Evolutionary conservation across 1,284 basidiomycete genomes (phyloP).

Genomic region (Entoloma clypeatum): DNA sequence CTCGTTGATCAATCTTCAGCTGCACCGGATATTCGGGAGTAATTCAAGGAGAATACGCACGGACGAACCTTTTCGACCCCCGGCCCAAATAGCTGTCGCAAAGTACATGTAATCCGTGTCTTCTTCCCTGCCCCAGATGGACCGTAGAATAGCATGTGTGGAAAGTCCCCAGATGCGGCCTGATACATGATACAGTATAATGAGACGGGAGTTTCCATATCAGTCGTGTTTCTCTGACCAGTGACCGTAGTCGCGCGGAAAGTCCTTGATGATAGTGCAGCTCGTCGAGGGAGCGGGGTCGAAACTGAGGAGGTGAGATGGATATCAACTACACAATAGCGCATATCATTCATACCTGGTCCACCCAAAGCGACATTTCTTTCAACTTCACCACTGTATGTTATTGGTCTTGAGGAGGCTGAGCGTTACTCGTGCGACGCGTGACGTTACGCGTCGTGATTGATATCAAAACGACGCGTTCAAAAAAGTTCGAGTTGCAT

Average conservation of each 20-base stretch:
- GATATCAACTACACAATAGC: constrained; percentile 9
- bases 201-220: too few relatives aligned
- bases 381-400: too few relatives aligned
- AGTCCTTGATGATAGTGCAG: constrained; percentile 89
- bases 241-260: constrained; percentile 74
- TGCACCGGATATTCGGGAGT: constrained; percentile 29
- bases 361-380: constrained; percentile 86
- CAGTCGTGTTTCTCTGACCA: too few relatives aligned
- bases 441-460: constrained; percentile 19
- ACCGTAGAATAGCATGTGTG: constrained; percentile 97
- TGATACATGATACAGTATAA: too few relatives aligned
- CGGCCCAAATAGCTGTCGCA: constrained; percentile 87
- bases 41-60: not conserved
- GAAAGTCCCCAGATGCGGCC: constrained; percentile 91
- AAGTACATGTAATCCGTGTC: constrained; percentile 88
- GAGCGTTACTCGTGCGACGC: too few relatives aligned
- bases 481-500: too few relatives aligned
- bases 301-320: constrained; percentile 51
- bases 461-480: not conserved
- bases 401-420: too few relatives aligned
- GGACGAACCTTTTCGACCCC: constrained; percentile 86
- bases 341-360: constrained; percentile 52
- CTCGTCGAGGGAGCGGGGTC: constrained; percentile 81
- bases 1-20: constrained; percentile 98
- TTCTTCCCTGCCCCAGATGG: constrained; percentile 98